Evolutionary conservation across 208 protist species (phyloP).

Genomic region (Balamuthia mandrillaris): DNA sequence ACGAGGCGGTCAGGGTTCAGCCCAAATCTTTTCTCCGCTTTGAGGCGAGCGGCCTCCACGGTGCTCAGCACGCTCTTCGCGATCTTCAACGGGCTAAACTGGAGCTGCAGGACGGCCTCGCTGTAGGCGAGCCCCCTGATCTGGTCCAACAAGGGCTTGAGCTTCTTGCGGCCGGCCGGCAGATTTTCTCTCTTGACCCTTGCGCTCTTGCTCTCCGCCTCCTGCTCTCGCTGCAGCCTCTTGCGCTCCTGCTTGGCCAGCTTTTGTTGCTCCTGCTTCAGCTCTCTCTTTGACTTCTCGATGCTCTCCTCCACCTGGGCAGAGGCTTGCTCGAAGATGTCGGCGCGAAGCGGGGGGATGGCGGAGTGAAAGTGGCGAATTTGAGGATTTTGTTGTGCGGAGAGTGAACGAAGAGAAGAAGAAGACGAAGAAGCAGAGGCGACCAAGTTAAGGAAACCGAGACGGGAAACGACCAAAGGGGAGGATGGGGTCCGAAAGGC

Average conservation of each 20-base stretch:
- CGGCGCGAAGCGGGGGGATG: too few species aligned
- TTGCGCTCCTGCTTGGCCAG: background rate
- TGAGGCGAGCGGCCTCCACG: background rate
- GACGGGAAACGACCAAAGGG: too few species aligned
- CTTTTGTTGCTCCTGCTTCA: background rate
- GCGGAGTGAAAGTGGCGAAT: too few species aligned
- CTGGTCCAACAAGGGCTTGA: background rate
- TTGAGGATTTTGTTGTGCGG: too few species aligned
- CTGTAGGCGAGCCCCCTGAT: slow-evolving; percentile 8
- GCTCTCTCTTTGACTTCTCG: background rate
- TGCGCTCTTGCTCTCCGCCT: too few species aligned
- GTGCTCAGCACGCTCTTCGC: background rate
- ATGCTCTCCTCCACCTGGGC: slow-evolving; percentile 1
- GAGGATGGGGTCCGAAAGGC: too few species aligned
- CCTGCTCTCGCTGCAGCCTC: too few species aligned
- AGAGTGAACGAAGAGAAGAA: too few species aligned
- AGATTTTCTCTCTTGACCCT: background rate
- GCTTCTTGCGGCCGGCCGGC: background rate
- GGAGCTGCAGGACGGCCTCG: background rate
- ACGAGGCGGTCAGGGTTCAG: background rate
- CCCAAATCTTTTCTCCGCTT: background rate
- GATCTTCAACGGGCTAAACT: background rate
- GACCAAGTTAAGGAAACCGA: too few species aligned
- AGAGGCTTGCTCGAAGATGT: too few species aligned
- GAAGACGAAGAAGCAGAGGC: too few species aligned